Percentiles rank a stretch among this genome's conserved stretches.
These are phyloP conservation scores for Raphanus hybrid DNA, from an alignment of 441 rosid species.

Conservation along the genomic window DNA sequence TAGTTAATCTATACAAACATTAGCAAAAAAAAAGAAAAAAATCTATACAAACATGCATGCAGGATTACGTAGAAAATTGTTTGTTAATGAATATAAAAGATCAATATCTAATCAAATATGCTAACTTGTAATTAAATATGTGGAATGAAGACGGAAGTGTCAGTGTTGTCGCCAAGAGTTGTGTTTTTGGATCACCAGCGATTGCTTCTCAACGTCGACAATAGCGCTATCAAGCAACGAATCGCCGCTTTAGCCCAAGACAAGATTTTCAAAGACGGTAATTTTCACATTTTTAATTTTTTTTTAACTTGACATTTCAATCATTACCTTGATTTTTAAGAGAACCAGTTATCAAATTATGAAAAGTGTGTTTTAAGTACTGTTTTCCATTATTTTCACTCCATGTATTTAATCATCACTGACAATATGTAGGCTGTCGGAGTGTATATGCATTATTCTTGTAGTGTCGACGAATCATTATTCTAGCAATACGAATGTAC, in stretches of 20 bases:
- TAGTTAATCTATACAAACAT: background rate
- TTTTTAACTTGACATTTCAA: background rate
- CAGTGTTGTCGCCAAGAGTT: constrained; percentile 69
- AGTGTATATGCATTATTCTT: too few species aligned
- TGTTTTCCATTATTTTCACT: background rate
- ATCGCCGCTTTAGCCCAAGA: constrained; percentile 77
- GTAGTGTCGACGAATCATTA: constrained; percentile 14
- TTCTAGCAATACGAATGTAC: constrained; percentile 1
- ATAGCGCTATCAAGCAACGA: constrained; percentile 70
- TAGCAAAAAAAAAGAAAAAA: too few species aligned
- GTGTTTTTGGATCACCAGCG: constrained; percentile 79
- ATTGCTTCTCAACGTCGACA: constrained; percentile 68
- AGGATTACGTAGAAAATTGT: background rate
- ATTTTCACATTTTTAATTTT: constrained; percentile 15
- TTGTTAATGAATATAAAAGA: background rate
- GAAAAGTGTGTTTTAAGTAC: background rate
- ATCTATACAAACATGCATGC: too few species aligned
- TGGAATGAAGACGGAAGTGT: constrained; percentile 39
- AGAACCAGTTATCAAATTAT: background rate
- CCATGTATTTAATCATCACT: constrained; percentile 24
- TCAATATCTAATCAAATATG: background rate
- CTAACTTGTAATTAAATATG: background rate
- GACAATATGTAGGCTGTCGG: constrained; percentile 15
- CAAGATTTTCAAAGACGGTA: constrained; percentile 75
- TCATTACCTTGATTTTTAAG: background rate